Evolutionary conservation across 192 early-diverging fungal species (phyloP).

Genomic region (Martensiomyces pterosporus): DNA sequence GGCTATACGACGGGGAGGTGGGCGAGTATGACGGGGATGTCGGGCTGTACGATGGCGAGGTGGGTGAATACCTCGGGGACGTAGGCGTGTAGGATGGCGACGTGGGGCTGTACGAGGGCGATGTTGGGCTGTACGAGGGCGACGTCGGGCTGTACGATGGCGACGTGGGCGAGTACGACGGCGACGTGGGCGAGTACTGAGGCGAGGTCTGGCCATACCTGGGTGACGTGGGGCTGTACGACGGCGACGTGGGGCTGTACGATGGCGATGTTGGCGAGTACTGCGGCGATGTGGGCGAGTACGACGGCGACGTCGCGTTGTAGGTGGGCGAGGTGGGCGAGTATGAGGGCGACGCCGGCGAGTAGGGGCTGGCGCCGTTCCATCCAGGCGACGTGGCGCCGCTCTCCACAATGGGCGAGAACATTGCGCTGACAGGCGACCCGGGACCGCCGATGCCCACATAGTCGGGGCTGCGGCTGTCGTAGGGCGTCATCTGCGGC

Average conservation of each 20-base stretch:
- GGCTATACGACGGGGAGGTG: slow-evolving; percentile 63
- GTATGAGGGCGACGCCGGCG: slow-evolving; percentile 56
- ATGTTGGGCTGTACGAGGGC: slow-evolving; percentile 59
- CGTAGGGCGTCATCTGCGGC: slow-evolving; percentile 79
- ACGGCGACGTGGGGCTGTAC: slow-evolving; percentile 63
- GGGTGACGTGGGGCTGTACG: slow-evolving; percentile 55
- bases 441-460: slow-evolving; percentile 55
- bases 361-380: slow-evolving; percentile 56
- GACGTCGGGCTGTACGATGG: slow-evolving; percentile 57
- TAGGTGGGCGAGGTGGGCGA: slow-evolving; percentile 74
- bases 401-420: slow-evolving; percentile 79
- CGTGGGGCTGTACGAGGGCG: slow-evolving; percentile 55
- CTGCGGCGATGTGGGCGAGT: slow-evolving; percentile 60
- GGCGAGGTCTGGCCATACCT: slow-evolving; percentile 56
- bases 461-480: slow-evolving; percentile 65
- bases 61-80: slow-evolving; percentile 63
- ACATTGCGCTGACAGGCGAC: slow-evolving; percentile 72
- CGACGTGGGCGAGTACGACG: slow-evolving; percentile 55
- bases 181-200: slow-evolving; percentile 63
- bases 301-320: slow-evolving; percentile 65
- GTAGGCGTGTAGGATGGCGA: slow-evolving; percentile 70
- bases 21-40: slow-evolving; percentile 66
- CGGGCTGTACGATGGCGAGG: slow-evolving; percentile 60
- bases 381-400: slow-evolving; percentile 62
- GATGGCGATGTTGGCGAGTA: slow-evolving; percentile 65